Evolutionary conservation across 164 flowering plant species (phyloP).

Genomic region (Umbilicus rupestris): DNA sequence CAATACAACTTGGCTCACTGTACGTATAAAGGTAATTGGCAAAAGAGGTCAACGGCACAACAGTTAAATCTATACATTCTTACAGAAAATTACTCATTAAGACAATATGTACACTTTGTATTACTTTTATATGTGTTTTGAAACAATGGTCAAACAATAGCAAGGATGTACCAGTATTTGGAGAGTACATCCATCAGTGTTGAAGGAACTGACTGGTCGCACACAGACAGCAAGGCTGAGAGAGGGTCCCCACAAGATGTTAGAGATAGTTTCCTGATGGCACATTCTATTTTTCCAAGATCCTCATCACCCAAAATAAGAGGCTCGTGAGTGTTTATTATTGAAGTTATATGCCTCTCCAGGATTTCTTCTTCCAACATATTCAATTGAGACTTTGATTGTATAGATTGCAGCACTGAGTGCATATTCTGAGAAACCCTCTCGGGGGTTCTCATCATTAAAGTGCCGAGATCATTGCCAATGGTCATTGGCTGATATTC

Average conservation of each 20-base stretch:
- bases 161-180: conserved; percentile 49
- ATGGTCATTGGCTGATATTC: not conserved
- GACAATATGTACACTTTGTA: not conserved
- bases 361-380: conserved; percentile 8
- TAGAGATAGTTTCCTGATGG: conserved; percentile 53
- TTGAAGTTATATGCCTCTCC: conserved; percentile 12
- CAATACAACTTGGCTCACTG: conserved; percentile 47
- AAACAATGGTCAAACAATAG: not conserved
- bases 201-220: conserved; percentile 68
- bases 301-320: conserved; percentile 16
- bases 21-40: not conserved
- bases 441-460: conserved; percentile 28
- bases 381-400: conserved; percentile 14
- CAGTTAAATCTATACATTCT: not conserved
- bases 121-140: not conserved
- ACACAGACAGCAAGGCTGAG: conserved; percentile 43
- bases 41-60: not conserved
- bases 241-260: conserved; percentile 43
- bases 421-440: conserved; percentile 17
- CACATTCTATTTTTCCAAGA: conserved; percentile 38
- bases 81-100: not conserved
- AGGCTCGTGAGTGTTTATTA: conserved; percentile 13
- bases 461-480: not conserved
- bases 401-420: conserved; percentile 16
- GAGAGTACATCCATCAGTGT: conserved; percentile 53